phyloP scores from a whole-genome alignment of 768 basidiomycete species.

The Dacryopinax primogenitus region DNA sequence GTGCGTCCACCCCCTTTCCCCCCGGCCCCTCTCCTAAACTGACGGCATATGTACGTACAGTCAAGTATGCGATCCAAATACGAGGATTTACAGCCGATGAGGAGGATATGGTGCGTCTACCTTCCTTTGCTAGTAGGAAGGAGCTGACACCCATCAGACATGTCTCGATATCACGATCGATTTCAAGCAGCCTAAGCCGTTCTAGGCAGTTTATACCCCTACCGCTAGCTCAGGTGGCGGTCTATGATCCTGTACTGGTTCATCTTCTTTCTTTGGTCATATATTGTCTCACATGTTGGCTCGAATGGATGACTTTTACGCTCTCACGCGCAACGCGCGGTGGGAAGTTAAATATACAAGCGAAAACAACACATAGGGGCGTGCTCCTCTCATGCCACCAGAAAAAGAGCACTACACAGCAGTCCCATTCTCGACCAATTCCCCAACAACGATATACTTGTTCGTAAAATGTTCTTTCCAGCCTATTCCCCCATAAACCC shows the following conservation, averaged over 20 bases:
- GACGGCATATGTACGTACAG: constrained; percentile 35
- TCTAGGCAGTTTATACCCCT: no score
- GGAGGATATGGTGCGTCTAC: constrained; percentile 54
- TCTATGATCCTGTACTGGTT: no score
- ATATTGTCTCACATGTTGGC: no score
- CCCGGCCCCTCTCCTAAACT: neutral
- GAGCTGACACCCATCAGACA: neutral
- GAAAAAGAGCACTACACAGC: constrained; percentile 17
- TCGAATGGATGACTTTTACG: no score
- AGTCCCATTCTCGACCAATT: constrained; percentile 68
- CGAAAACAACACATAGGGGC: no score
- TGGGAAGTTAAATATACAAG: no score
- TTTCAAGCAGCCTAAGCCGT: neutral
- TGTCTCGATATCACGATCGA: constrained; percentile 5
- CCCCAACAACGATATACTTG: constrained; percentile 86
- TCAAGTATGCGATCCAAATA: constrained; percentile 68
- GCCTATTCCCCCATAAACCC: no score
- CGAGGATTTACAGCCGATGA: constrained; percentile 58
- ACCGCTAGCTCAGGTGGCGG: no score
- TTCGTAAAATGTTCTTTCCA: constrained; percentile 90
- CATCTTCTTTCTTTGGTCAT: no score
- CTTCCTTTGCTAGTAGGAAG: neutral
- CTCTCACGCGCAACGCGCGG: no score
- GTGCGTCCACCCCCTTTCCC: constrained; percentile 23
- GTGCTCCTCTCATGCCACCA: no score